Conservation (phyloP, 2,329 filamentous ascomycete genomes). For the Pseudogymnoascus sp. region DNA sequence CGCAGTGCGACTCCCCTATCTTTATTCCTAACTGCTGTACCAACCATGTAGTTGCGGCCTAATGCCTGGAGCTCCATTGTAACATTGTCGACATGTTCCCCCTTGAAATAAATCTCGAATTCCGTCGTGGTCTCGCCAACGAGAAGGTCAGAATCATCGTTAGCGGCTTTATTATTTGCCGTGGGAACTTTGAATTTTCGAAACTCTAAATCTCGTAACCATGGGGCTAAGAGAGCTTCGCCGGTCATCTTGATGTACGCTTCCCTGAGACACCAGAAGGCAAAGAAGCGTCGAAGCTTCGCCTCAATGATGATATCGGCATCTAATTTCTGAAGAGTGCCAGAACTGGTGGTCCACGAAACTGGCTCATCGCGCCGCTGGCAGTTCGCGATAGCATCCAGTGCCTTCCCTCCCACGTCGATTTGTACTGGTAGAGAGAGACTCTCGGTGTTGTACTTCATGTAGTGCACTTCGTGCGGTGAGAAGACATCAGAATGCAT, state of each 20-base stretch:
- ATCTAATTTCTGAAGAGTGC: slow-evolving; percentile 28
- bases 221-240: slow-evolving; percentile 64
- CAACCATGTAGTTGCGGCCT: slow-evolving; percentile 25
- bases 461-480: slow-evolving; percentile 49
- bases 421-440: slow-evolving; percentile 14
- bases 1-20: not conserved
- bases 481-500: slow-evolving; percentile 65
- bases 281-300: slow-evolving; percentile 63
- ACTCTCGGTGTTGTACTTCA: slow-evolving; percentile 39
- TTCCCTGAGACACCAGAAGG: slow-evolving; percentile 71
- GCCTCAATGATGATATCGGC: slow-evolving; percentile 40
- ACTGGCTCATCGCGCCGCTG: slow-evolving; percentile 19
- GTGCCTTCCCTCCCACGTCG: not conserved
- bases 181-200: slow-evolving; percentile 37
- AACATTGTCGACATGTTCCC: slow-evolving; percentile 21
- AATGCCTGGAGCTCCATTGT: slow-evolving; percentile 23
- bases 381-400: slow-evolving; percentile 21
- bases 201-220: slow-evolving; percentile 65
- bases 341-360: slow-evolving; percentile 15
- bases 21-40: slow-evolving; percentile 17
- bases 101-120: slow-evolving; percentile 22
- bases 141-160: slow-evolving; percentile 11
- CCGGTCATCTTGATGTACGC: slow-evolving; percentile 78
- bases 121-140: slow-evolving; percentile 18
- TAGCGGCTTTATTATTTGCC: slow-evolving; percentile 14